Evolutionary conservation across 2,329 filamentous ascomycete species (phyloP).

Genomic region (Trichoderma sp.): DNA sequence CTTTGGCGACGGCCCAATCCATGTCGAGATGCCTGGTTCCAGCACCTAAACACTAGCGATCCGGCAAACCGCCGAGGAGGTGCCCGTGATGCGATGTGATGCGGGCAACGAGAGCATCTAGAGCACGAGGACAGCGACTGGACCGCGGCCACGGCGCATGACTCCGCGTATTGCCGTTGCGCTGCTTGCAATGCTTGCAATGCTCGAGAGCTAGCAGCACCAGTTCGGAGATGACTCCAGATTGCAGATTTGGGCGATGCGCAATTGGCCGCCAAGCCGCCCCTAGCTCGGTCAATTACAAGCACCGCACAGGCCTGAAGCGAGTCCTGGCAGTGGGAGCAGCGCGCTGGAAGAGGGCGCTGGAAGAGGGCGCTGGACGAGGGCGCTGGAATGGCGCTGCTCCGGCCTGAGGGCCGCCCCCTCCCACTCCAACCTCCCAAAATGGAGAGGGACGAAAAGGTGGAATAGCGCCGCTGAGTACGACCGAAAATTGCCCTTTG

Average conservation of each 20-base stretch:
- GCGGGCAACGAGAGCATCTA: background rate
- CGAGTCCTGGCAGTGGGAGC: background rate
- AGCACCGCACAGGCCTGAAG: background rate
- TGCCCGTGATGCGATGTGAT: constrained; percentile 14
- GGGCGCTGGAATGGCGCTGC: constrained; percentile 1
- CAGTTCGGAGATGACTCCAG: constrained; percentile 16
- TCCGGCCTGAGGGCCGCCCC: background rate
- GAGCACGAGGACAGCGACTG: background rate
- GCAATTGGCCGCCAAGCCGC: constrained; percentile 20
- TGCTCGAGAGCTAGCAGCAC: background rate
- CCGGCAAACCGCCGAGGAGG: constrained; percentile 17
- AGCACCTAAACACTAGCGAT: background rate
- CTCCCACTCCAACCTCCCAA: background rate
- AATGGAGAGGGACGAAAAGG: background rate
- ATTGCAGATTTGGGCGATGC: constrained; percentile 14
- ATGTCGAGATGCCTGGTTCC: background rate
- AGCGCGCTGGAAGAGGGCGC: background rate
- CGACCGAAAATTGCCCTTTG: constrained; percentile 36
- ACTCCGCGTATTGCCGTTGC: constrained; percentile 6
- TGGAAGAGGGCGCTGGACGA: background rate
- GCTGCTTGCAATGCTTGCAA: background rate
- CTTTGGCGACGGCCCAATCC: background rate
- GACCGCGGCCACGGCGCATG: background rate
- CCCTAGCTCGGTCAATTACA: constrained; percentile 25
- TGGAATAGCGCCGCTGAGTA: constrained; percentile 32